Evolutionary conservation across 75 land plant genomes (phyloP), one percentile per base, ranked within the genome.

Genomic region (Isoetes taiwanensis): DNA sequence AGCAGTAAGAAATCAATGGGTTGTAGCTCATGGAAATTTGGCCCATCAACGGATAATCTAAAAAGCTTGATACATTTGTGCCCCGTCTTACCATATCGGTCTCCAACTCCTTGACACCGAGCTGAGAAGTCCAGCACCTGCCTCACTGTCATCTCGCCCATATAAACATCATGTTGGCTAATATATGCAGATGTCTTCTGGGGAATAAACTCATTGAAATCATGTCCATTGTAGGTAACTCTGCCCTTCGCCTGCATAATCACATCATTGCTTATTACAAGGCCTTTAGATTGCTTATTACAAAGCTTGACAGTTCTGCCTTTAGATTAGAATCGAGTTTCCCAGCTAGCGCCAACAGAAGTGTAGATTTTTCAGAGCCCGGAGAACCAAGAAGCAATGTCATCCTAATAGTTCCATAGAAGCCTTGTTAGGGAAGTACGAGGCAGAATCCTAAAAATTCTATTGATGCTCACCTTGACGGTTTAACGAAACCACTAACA

Each of bases 91-190:
- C 77, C 77, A 43, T 69, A 59, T 33, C 75, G 58, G 27, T 34
- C 60, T 28, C 77, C 77, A 0, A 70, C 63, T 2, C 77, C 77
- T 30, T 75, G 77, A 43, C 77, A 75, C 35, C 74, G 40, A 21
- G 75, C 73, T 42, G 75, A 54, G 33, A 75, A 75, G 57, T 64
- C 73, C 25, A 75, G 50, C 24, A 74, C 70, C 46, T 75, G 74
- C 12, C 77, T 57, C 9, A 75, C 77, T 8, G 77, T 75, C 77
- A 75, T 70, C 46, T 75, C 74, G 27, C 57, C 75, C 16, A 69
- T 54, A 32, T 75, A 74, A 9, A 64, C 29, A n/a, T 75, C 77
- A 29, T 75, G 25, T 37, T 75, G 75, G 37, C 70, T 75, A 21
- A 70, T 70, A 12, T 70, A 70, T 24, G 58, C 72, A 20, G 72